These are phyloP conservation scores for Saturnispora hagleri DNA, from an alignment of 805 yeast genomes.

Conservation along the genomic window DNA sequence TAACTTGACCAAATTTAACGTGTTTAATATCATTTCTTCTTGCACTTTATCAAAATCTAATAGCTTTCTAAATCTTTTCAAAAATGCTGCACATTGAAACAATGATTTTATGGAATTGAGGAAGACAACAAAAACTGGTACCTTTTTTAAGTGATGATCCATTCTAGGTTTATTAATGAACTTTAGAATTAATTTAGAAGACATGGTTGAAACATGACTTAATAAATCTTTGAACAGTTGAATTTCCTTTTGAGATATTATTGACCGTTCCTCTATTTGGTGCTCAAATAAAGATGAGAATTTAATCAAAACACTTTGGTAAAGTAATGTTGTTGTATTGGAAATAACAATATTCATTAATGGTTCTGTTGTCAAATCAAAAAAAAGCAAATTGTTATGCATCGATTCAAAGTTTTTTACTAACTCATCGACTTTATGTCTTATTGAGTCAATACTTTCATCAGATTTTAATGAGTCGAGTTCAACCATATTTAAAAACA, in stretches of 20 bases:
- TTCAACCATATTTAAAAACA: constrained; percentile 24
- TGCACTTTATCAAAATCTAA: constrained; percentile 11
- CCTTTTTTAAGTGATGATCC: constrained; percentile 12
- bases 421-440: constrained; percentile 21
- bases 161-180: constrained; percentile 15
- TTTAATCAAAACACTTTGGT: constrained; percentile 23
- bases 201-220: constrained; percentile 15
- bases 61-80: constrained; percentile 13
- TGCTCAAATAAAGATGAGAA: constrained; percentile 18
- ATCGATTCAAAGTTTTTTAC: constrained; percentile 20
- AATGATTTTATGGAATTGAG: constrained; percentile 23
- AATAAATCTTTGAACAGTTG: constrained; percentile 17
- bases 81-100: constrained; percentile 20
- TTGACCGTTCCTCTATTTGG: constrained; percentile 12
- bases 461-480: constrained; percentile 17
- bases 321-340: constrained; percentile 21
- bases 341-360: constrained; percentile 19
- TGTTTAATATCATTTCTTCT: constrained; percentile 6
- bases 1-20: constrained; percentile 5
- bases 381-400: constrained; percentile 21
- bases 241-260: constrained; percentile 16
- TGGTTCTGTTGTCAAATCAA: constrained; percentile 21
- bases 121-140: constrained; percentile 21
- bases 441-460: constrained; percentile 16
- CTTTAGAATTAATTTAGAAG: constrained; percentile 14